Conservation (phyloP, 1,284 basidiomycete genomes). For the Leccinum pachyderme region DNA sequence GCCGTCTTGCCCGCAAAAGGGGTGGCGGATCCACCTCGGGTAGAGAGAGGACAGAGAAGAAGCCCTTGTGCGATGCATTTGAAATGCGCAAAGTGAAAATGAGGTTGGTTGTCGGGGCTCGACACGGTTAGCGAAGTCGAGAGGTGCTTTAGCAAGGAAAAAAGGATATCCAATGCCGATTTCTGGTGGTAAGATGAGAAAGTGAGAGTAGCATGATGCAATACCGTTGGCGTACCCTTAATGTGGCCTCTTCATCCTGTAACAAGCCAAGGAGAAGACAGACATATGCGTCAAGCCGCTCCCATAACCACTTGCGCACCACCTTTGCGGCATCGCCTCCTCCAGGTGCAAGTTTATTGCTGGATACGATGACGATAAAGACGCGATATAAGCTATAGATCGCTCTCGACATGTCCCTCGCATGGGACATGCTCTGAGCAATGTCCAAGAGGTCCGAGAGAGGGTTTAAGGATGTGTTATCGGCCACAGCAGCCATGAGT, state of each 20-base stretch:
- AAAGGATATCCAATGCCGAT: constrained; percentile 75
- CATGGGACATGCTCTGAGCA: constrained; percentile 41
- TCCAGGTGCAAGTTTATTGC: constrained; percentile 51
- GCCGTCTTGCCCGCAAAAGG: constrained; percentile 42
- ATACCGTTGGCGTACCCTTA: constrained; percentile 47
- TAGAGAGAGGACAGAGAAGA: constrained; percentile 59
- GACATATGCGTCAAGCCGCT: constrained; percentile 64
- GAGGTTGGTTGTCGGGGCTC: constrained; percentile 42
- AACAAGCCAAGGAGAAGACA: constrained; percentile 67
- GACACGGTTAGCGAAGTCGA: constrained; percentile 60
- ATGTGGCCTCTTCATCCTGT: constrained; percentile 66
- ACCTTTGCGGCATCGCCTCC: constrained; percentile 56
- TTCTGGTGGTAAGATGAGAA: constrained; percentile 42
- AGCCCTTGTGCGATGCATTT: constrained; percentile 61
- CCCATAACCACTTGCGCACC: constrained; percentile 77
- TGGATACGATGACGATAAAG: constrained; percentile 66
- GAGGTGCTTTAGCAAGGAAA: constrained; percentile 78
- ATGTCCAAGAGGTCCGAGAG: constrained; percentile 75
- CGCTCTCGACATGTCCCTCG: constrained; percentile 66
- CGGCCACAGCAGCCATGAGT: constrained; percentile 47
- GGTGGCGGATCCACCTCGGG: constrained; percentile 30
- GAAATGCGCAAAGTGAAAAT: constrained; percentile 72
- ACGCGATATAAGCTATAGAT: constrained; percentile 83
- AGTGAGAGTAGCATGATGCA: constrained; percentile 5
- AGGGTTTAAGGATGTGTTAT: constrained; percentile 71